phyloP scores from a whole-genome alignment of 768 basidiomycete species.

The Collybia nuda region DNA sequence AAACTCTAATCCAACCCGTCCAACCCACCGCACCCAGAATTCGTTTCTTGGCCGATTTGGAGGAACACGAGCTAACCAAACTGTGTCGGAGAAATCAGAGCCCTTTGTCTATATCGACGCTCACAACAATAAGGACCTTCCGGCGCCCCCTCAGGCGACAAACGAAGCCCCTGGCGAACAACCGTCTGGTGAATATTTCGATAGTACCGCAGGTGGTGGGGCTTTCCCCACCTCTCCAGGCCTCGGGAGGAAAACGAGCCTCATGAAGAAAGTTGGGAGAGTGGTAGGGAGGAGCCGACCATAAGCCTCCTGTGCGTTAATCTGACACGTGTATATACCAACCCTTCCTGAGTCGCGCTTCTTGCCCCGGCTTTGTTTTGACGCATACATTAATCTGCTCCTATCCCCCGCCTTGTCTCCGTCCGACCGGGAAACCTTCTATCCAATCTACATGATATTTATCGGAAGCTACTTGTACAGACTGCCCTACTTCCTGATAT shows the following conservation, averaged over 20 bases:
- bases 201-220: conserved; percentile 28
- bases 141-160: conserved; percentile 31
- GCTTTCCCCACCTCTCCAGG: conserved; percentile 30
- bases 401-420: conserved; percentile 9
- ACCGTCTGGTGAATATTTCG: conserved; percentile 55
- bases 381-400: conserved; percentile 9
- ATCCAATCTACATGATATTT: neutral
- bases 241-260: conserved; percentile 72
- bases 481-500: neutral
- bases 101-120: conserved; percentile 69
- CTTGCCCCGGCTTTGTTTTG: neutral
- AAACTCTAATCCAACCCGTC: conserved; percentile 36
- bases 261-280: conserved; percentile 78
- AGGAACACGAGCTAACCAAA: conserved; percentile 26
- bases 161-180: conserved; percentile 25
- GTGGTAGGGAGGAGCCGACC: conserved; percentile 61
- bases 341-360: conserved; percentile 2
- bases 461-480: neutral
- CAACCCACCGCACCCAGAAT: conserved; percentile 71
- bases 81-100: conserved; percentile 43
- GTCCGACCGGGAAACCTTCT: neutral
- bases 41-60: conserved; percentile 78
- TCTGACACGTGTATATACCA: neutral
- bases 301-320: conserved; percentile 4
- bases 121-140: conserved; percentile 56